Base-by-base conservation (phyloP, 2,329 filamentous ascomycete genomes). In the Penicillium sclerotigenum region DNA sequence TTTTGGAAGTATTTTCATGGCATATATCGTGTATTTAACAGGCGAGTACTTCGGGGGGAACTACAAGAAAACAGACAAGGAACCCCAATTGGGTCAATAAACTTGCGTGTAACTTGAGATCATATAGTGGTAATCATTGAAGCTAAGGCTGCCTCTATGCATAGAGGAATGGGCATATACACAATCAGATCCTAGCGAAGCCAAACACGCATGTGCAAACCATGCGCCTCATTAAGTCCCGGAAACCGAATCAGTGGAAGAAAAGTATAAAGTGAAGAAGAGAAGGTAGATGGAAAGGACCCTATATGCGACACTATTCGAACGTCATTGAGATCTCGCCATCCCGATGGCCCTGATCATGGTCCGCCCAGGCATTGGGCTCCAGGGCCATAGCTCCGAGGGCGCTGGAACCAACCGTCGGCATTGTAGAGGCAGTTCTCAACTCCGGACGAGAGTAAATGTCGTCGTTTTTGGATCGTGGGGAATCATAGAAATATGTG, bases 291-390 rank as follows among this genome's bases (percentile, higher is more conserved):
- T 48, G 29, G 51, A 47, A 51, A 53, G 9, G 29, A 29, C 36
- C 41, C 33, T 33, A 43, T 43, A 37, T 18, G 22, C 18, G 24
- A 59, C 58, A 60, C 76, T 77, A 90, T 73, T 87, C 89, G 83
- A 93, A 93, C 60, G 87, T 91, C 87, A 93, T 88, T 31, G 83
- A 82, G 60, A 93, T 89, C 73, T 91, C 88, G 69, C 85, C 84
- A 72, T 91, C 88, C 66, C 83, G 86, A 75, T 88, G 88, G 50
- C 88, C 52, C 26, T 75, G 73, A 29, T 87, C 87, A 43, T 84
- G 79, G 56, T 84, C 87, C 3, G 83, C 86, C 90, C 90, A 93
- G 1, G 88, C 81, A 82, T 81, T 93, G 38, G 72, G 74, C 63
- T 76, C 75, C 5, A 77, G 47, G 29, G 67, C 68, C 54, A 75